These are phyloP conservation scores for Pseudogymnoascus sp. DNA, from an alignment of 2,329 filamentous ascomycete genomes.

Conservation along the genomic window DNA sequence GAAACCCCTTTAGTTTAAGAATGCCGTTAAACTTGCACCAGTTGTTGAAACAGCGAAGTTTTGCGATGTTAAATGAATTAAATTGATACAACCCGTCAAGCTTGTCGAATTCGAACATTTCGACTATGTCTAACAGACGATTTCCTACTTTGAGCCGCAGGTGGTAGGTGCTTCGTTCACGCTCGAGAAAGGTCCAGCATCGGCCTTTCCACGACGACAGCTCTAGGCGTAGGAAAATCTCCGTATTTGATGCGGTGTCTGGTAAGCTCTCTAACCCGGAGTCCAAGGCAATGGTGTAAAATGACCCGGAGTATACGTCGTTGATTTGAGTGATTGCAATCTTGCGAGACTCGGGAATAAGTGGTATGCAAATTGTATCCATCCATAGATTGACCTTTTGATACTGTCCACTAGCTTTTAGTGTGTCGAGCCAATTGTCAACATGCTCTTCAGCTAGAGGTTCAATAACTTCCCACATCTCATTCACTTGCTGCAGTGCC, in stretches of 20 bases:
- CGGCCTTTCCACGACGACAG: background rate
- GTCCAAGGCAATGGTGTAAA: conserved; percentile 10
- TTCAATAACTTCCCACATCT: background rate
- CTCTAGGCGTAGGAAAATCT: background rate
- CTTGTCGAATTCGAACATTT: background rate
- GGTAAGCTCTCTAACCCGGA: background rate
- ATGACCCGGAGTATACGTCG: background rate
- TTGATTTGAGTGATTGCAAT: conserved; percentile 8
- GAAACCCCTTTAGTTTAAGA: background rate
- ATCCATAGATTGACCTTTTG: background rate
- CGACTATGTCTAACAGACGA: background rate
- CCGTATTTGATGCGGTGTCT: background rate
- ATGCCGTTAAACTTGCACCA: background rate
- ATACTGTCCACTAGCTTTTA: background rate
- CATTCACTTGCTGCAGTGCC: background rate
- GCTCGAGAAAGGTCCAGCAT: conserved; percentile 5
- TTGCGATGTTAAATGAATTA: background rate
- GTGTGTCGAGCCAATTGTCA: background rate
- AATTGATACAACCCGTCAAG: background rate
- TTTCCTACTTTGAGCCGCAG: background rate
- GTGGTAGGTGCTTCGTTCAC: background rate
- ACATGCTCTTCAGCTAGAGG: background rate
- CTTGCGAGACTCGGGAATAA: background rate
- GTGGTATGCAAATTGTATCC: background rate
- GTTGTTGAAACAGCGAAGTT: background rate